Percentiles rank a stretch among this genome's conserved stretches.
Conservation (phyloP, 768 basidiomycete species). For the Galerina marginata region DNA sequence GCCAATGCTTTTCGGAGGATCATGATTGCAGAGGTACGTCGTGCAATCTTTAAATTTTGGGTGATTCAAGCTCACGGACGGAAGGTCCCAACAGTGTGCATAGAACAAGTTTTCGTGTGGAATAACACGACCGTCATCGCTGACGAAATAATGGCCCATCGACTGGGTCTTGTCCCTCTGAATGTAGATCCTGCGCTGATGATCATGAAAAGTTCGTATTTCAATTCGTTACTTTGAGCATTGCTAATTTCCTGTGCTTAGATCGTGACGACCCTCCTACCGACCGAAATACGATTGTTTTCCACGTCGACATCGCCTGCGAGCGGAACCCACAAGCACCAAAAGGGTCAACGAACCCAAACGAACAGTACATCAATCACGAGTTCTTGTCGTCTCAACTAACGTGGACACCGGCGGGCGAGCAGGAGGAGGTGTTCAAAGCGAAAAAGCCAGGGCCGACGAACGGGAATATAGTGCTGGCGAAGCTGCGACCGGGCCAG, state of each 20-base stretch:
- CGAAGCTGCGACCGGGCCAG: conserved; percentile 93
- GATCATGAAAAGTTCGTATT: conserved; percentile 51
- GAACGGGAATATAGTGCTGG: conserved; percentile 84
- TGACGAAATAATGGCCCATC: conserved; percentile 91
- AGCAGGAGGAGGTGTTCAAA: conserved; percentile 69
- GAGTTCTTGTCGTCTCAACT: conserved; percentile 72
- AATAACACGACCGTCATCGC: conserved; percentile 94
- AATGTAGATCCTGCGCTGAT: conserved; percentile 82
- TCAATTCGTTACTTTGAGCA: not conserved
- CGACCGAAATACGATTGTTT: conserved; percentile 92
- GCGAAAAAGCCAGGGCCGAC: conserved; percentile 63
- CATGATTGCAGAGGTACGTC: conserved; percentile 87
- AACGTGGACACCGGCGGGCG: conserved; percentile 81
- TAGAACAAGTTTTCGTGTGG: conserved; percentile 92
- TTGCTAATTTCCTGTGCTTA: conserved; percentile 10
- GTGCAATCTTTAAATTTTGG: not conserved
- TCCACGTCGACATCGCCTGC: conserved; percentile 73
- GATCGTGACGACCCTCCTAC: conserved; percentile 66
- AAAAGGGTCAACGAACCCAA: conserved; percentile 59
- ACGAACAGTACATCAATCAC: conserved; percentile 73
- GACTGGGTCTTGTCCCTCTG: conserved; percentile 91
- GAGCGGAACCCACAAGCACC: conserved; percentile 61
- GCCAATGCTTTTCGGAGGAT: conserved; percentile 95
- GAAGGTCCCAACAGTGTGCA: conserved; percentile 89
- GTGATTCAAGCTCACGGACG: not conserved